Evolutionary conservation across 2,329 filamentous ascomycete genomes (phyloP).

Genomic region (Amphichorda felina): DNA sequence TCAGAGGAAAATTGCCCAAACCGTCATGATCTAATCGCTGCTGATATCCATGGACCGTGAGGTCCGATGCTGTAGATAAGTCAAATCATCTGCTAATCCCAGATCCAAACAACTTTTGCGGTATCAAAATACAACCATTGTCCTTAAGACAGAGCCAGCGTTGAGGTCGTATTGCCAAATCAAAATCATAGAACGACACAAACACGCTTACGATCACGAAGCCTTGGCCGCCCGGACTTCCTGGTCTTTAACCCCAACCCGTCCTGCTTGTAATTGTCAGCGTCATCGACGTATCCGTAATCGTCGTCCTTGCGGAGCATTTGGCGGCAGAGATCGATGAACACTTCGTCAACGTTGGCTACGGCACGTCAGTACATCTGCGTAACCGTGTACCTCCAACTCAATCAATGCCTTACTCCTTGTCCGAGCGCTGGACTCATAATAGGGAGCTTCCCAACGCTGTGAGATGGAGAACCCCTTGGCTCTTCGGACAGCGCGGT

Average conservation of each 20-base stretch:
- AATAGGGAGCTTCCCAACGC: slow-evolving; percentile 80
- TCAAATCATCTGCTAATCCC: too few relatives aligned
- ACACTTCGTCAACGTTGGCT: slow-evolving; percentile 85
- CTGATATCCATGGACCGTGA: too few relatives aligned
- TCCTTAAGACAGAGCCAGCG: background rate
- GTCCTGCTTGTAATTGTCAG: slow-evolving; percentile 18
- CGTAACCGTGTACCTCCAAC: too few relatives aligned
- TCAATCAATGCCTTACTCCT: slow-evolving; percentile 36
- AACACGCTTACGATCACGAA: background rate
- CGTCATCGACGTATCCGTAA: slow-evolving; percentile 21
- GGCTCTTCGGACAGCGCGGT: slow-evolving; percentile 64
- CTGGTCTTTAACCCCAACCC: slow-evolving; percentile 8
- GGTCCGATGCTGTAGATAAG: too few relatives aligned
- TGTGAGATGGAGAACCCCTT: slow-evolving; percentile 79
- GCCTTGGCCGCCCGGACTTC: background rate
- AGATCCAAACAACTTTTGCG: slow-evolving; percentile 1
- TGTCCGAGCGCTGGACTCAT: slow-evolving; percentile 76
- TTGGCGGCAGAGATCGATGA: slow-evolving; percentile 72
- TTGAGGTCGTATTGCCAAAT: background rate
- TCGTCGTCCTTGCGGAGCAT: slow-evolving; percentile 65
- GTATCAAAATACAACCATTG: background rate
- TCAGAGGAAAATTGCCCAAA: too few relatives aligned
- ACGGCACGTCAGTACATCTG: background rate
- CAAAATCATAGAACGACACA: slow-evolving; percentile 1
- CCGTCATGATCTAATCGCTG: background rate